Evolutionary conservation across 768 basidiomycete genomes (phyloP), one percentile per base, ranked within the genome.

Genomic region (Butyriboletus loyo): DNA sequence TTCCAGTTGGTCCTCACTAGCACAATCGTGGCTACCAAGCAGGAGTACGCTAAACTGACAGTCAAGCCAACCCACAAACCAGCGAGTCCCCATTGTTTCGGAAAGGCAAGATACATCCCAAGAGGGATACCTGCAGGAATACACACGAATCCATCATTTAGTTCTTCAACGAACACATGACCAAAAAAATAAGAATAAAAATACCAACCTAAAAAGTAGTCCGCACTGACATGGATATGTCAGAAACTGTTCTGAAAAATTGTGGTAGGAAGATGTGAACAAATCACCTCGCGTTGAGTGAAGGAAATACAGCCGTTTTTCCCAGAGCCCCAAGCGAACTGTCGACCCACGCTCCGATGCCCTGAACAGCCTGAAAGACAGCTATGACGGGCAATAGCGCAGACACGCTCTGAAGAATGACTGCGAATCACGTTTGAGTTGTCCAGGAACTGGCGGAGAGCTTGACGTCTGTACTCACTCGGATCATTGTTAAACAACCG

Each of bases 401-500:
- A 0, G 83, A 76, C n/a, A 85, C 85, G 32, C 27, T 52, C 43
- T 61, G 48, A 3, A 84, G 55, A 8, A 55, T 37, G 42, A 81
- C 76, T 51, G 77, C 74, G 21, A n/a, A 46, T 7, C 32, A 15
- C 28, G 24, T 25, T 21, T 31, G 8, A 28, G 32, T 36, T n/a
- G n/a, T 22, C 22, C 9, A 3, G 27, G 19, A 30, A 11, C 8
- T 30, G 28, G 15, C 3, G 25, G 14, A n/a, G 36, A 24, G 15
- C 21, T 6, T 0, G 3, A 36, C 17, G 14, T 3, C 6, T 40
- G 37, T 24, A 66, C 70, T 44, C 53, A 73, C 70, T 53, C 1
- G 71, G 70, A 61, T 86, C 84, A 40, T 74, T 72, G 58, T 84
- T 85, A 73, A 87, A 87, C 17, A 87, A 57, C 48, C 73, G 69